Evolutionary conservation across 345 rosid genomes (phyloP), one percentile per base, ranked within the genome.

Genomic region (Dipteronia dyeriana): DNA sequence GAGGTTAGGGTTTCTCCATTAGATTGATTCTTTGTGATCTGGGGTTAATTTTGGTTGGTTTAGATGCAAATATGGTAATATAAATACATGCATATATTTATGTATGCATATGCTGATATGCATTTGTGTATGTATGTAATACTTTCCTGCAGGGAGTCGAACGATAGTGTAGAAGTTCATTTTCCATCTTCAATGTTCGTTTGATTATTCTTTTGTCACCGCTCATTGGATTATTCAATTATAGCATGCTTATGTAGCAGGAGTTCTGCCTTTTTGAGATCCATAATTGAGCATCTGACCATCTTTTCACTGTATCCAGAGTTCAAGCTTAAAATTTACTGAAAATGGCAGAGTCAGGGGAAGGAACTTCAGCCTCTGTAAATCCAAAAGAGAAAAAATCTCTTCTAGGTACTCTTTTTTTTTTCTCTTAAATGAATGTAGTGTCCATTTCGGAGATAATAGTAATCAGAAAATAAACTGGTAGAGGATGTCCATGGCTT

Each of bases 321-420:
- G 66, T 1, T 54, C 72, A 61, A 66, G 77, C 1, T 67, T 71
- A 62, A 71, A 76, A 68, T 77, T 74, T 56, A 80, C 56, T 75
- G 31, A 69, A 76, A 78, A 87, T 91, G 95, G 77, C 83, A 73
- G 84, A 87, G 63, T 70, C 82, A 73, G 43, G 78, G 76, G 87
- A 83, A 70, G 81, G 70, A 85, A 79, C 71, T 74, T 74, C 85
- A 75, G 41, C 53, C 11, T 75, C 84, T 81, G 79, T 57, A 19
- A 80, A 78, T 22, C 71, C 74, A 25, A 77, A 84, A 81, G 85
- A 83, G 71, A 84, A 85, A 82, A 81, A 76, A 66, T 83, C 82
- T 64, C 63, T 82, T 70, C 80, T 85, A 72, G 92, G 95, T 91
- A 84, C 20, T 75, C 62, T 62, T 12, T 25, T 57, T 57, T n/a